Percentiles rank a stretch among this genome's conserved stretches.
Evolutionary conservation across 2,329 filamentous ascomycete genomes (phyloP).

Genomic region (Amylocarpus encephaloides): DNA sequence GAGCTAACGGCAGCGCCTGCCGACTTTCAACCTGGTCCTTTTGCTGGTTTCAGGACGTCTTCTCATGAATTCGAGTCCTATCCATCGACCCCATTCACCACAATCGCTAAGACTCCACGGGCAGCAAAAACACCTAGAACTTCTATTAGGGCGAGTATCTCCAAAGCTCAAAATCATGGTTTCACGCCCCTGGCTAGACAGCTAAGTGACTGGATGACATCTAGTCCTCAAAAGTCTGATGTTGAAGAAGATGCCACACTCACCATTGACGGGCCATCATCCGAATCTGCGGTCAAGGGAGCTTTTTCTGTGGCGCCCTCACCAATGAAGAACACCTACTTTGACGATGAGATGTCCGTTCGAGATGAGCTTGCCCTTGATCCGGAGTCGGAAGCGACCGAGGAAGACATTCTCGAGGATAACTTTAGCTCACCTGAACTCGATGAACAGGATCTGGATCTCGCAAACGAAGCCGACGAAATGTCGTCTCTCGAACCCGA

Average conservation of each 20-base stretch:
- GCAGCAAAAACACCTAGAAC: constrained; percentile 14
- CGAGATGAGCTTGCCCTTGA: constrained; percentile 35
- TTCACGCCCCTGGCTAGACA: constrained; percentile 60
- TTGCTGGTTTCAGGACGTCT: constrained; percentile 25
- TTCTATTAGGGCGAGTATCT: constrained; percentile 6
- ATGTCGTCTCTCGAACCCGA: constrained; percentile 48
- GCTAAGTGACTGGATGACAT: constrained; percentile 56
- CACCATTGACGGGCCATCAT: constrained; percentile 1
- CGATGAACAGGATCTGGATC: constrained; percentile 50
- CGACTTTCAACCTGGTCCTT: constrained; percentile 23
- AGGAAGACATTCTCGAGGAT: constrained; percentile 29
- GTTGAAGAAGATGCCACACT: constrained; percentile 9
- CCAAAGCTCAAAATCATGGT: constrained; percentile 36
- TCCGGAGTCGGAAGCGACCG: constrained; percentile 32
- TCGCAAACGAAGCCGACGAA: constrained; percentile 53
- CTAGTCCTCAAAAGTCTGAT: constrained; percentile 45
- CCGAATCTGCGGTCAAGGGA: not conserved
- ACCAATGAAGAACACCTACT: constrained; percentile 44
- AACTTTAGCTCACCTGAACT: constrained; percentile 42
- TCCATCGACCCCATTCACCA: constrained; percentile 34
- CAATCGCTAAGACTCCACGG: constrained; percentile 20
- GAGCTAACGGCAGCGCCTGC: constrained; percentile 37
- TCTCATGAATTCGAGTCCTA: constrained; percentile 29
- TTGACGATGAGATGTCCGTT: constrained; percentile 55
- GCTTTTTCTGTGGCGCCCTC: constrained; percentile 16